Base-by-base conservation (phyloP, 2,329 filamentous ascomycete genomes). In the Botryotinia narcissicola region DNA sequence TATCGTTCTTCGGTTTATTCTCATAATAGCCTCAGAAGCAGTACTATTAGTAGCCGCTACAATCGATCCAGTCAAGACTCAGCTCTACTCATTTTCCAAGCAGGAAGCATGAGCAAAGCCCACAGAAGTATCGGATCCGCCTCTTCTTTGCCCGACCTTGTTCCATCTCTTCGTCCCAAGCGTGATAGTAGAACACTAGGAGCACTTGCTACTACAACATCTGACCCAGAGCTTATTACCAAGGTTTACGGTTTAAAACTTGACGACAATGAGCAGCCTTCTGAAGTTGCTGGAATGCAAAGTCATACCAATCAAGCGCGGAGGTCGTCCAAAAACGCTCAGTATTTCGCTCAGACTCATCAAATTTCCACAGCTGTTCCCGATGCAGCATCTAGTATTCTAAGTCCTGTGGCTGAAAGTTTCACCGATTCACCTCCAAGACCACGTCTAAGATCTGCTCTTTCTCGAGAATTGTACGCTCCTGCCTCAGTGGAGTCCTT, bases 131-230 rank as follows among this genome's bases (percentile, higher is more conserved):
- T 77, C 14, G 74, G 75, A 29, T 80, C 79, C 9, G 74, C 77
- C 10, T 78, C 78, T 22, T 81, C 80, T 20, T 76, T 81, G n/a
- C 80, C 80, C n/a, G 80, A 81, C 62, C 76, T 81, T 20, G 75
- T 80, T 32, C 77, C 77, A 35, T 80, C 79, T 2, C 72, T 75
- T 29, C 75, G 76, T n/a, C 46, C 71, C 25, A 77, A 75, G 14
- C 63, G 70, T 54, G 77, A 76, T 20, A 72, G 71, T 51, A 37
- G 71, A 62, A 69, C 51, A 20, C 51, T 67, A 16, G 59, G 71
- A 22, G 54, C 51, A 25, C 44, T 67, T 20, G 44, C 44, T 32
- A 70, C 44, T 18, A 46, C 29, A 37, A 57, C 46, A 54, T 71
- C 71, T 35, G 42, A 70, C 10, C 57, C 70, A 14, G 75, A 77